Evolutionary conservation across 2,329 filamentous ascomycete genomes (phyloP).

Genomic region (Thyridium curvatum): DNA sequence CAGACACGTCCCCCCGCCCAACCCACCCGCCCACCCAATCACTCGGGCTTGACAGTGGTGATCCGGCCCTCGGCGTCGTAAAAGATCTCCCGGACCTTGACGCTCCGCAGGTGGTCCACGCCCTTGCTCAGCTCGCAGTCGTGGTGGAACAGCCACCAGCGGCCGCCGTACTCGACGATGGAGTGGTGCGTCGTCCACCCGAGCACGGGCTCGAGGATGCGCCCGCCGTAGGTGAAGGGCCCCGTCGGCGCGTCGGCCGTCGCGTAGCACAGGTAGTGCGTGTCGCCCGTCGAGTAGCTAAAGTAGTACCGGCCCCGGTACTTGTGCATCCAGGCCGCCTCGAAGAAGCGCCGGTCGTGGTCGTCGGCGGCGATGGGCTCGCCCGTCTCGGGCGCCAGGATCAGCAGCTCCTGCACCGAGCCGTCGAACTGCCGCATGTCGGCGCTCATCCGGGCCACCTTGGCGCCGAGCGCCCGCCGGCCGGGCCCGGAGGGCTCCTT

Average conservation of each 20-base stretch:
- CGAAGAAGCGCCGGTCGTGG: conserved; percentile 72
- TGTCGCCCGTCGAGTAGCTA: conserved; percentile 72
- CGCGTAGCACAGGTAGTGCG: conserved; percentile 68
- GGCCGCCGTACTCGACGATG: conserved; percentile 65
- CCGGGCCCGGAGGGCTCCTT: conserved; percentile 53
- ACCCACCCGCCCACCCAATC: conserved; percentile 1
- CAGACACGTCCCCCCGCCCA: no score
- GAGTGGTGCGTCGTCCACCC: conserved; percentile 82
- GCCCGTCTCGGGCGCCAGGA: conserved; percentile 57
- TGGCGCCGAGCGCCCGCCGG: conserved; percentile 54
- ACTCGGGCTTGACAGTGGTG: conserved; percentile 29
- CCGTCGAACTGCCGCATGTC: conserved; percentile 60
- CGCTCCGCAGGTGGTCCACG: conserved; percentile 64
- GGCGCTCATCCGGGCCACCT: conserved; percentile 56
- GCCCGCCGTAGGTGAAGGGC: conserved; percentile 66
- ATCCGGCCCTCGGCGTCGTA: conserved; percentile 64
- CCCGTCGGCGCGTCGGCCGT: conserved; percentile 58
- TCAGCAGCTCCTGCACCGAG: conserved; percentile 52
- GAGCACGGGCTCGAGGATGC: conserved; percentile 68
- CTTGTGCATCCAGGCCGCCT: conserved; percentile 77
- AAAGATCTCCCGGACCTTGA: conserved; percentile 70
- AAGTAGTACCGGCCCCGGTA: conserved; percentile 65
- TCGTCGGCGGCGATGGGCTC: conserved; percentile 57
- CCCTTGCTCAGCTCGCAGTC: conserved; percentile 64
- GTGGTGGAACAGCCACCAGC: conserved; percentile 73